phyloP scores from a whole-genome alignment of 495 filamentous ascomycete species.

The Lophiotrema nucula region DNA sequence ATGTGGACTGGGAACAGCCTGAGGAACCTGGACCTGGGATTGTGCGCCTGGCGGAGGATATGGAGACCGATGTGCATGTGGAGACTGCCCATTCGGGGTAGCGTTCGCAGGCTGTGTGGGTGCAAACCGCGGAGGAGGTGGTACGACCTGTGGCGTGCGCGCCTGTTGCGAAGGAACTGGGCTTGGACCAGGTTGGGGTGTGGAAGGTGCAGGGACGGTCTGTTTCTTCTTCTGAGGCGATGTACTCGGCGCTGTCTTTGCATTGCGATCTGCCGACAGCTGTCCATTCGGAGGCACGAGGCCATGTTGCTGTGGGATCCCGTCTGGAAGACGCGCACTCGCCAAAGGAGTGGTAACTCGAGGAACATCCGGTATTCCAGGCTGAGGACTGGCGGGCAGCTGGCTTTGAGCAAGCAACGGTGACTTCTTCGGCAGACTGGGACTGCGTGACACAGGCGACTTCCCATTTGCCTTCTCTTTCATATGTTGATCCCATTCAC shows the following conservation, averaged over 20 bases:
- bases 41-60: slow-evolving; percentile 33
- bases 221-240: slow-evolving; percentile 25
- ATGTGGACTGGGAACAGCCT: slow-evolving; percentile 22
- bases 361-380: not conserved
- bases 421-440: slow-evolving; percentile 19
- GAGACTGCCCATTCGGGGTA: slow-evolving; percentile 16
- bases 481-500: slow-evolving; percentile 49
- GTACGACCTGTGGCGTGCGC: slow-evolving; percentile 17
- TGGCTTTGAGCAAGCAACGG: slow-evolving; percentile 5
- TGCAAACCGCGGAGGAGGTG: slow-evolving; percentile 16
- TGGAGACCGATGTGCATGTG: slow-evolving; percentile 31
- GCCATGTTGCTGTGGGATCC: too few species aligned
- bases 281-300: slow-evolving; percentile 7
- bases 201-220: not conserved
- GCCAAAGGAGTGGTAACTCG: not conserved
- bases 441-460: slow-evolving; percentile 25
- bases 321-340: too few species aligned
- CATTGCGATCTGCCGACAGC: slow-evolving; percentile 30
- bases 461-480: slow-evolving; percentile 19
- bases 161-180: slow-evolving; percentile 9
- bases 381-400: not conserved
- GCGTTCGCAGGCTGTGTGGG: slow-evolving; percentile 11
- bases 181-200: slow-evolving; percentile 2
- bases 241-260: slow-evolving; percentile 31
- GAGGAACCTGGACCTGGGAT: slow-evolving; percentile 2